Conservation (phyloP, 768 basidiomycete species). For the Phlegmacium glaucopus region DNA sequence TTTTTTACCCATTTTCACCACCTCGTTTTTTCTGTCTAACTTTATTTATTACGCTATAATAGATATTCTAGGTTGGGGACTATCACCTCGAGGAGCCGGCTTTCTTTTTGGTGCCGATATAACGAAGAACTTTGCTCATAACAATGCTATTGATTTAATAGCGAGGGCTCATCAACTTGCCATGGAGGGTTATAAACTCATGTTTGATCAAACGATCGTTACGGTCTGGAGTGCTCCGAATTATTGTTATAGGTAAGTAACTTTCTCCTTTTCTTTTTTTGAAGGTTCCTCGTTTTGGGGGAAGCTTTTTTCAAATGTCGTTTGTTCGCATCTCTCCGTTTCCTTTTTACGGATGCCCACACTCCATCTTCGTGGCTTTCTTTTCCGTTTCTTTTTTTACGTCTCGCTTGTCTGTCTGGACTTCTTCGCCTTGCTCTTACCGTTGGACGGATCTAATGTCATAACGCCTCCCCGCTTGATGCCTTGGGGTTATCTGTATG, state of each 20-base stretch:
- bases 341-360: background rate
- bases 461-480: no score
- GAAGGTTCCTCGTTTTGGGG: background rate
- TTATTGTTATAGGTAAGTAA: constrained; percentile 89
- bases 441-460: no score
- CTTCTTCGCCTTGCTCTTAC: background rate
- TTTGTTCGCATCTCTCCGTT: background rate
- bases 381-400: constrained; percentile 1
- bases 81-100: constrained; percentile 97
- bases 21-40: constrained; percentile 1
- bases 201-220: constrained; percentile 94
- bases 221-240: constrained; percentile 99
- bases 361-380: constrained; percentile 2
- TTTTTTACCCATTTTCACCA: background rate
- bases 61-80: constrained; percentile 94
- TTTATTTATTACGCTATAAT: constrained; percentile 20
- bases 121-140: constrained; percentile 84
- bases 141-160: constrained; percentile 92
- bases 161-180: constrained; percentile 97
- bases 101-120: constrained; percentile 94
- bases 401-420: background rate
- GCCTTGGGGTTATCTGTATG: no score
- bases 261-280: constrained; percentile 1
- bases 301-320: background rate
- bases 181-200: constrained; percentile 96